Evolutionary conservation across 2,329 filamentous ascomycete genomes (phyloP), one percentile per base, ranked within the genome.

Genomic region (Xylaria sp.): DNA sequence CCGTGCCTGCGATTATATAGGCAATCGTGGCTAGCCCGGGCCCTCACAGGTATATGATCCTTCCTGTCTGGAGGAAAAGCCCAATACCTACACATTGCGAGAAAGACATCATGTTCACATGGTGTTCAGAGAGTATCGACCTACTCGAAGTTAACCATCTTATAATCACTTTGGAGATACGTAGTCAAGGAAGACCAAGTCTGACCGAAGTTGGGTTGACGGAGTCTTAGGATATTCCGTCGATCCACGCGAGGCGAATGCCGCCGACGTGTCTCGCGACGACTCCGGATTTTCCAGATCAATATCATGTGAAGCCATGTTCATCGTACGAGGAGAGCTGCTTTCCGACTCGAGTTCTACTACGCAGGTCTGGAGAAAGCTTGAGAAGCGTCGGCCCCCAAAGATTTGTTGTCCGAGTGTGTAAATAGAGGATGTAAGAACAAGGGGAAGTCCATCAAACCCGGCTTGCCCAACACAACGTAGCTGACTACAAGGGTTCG

Each of bases 31-130:
- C 80, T 39, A 81, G 74, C 13, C 79, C 80, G 8, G 80, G 80
- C 10, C 80, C 80, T 34, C 76, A 78, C 37, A 80, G 76, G 65
- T 79, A 80, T 31, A 82, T 78, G 48, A 79, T 75, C 66, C 79
- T 78, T 31, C 80, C 80, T 8, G 78, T 78, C 48, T 79, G 77
- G 4, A 81, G 71, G 63, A 81, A 81, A 13, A 81, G 73, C 3
- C 80, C 80, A 39, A 80, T 80, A 63, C 78, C 77, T 61, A 80
- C 76, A 63, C 76, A 79, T 55, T 76, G 76, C 12, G 76, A 77
- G 62, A 81, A 80, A 31, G 77, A 76, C 75, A 81, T 81, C 62
- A 56, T 64, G 39, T 64, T 64, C n/a, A 57, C 62, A 50, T 64
- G 62, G 8, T 55, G 62, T 37, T 57, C 62, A 28, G 62, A 64